Evolutionary conservation across 164 flowering plant genomes (phyloP).

Genomic region (Amborella trichopoda): DNA sequence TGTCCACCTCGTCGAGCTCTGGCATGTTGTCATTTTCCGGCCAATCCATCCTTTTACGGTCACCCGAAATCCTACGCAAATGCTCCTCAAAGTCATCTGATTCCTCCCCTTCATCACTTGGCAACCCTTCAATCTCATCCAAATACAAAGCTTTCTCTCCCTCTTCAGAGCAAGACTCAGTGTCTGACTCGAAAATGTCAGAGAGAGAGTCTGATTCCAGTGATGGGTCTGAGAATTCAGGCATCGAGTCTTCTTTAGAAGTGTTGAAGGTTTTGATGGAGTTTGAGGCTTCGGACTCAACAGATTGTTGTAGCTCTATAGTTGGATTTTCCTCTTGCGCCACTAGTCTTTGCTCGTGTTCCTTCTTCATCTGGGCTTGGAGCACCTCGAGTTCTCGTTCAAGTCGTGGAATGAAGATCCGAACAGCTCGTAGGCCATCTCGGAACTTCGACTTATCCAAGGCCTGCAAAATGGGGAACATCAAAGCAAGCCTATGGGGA

Average conservation of each 20-base stretch:
- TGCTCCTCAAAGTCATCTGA: conserved; percentile 70
- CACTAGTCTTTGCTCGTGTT: conserved; percentile 12
- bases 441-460: conserved; percentile 75
- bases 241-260: neutral
- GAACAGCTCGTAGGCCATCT: conserved; percentile 72
- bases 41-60: conserved; percentile 21
- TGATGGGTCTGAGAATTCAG: neutral
- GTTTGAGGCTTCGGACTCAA: conserved; percentile 52
- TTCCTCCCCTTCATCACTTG: conserved; percentile 15
- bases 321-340: conserved; percentile 5
- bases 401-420: conserved; percentile 66
- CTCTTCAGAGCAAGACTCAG: conserved; percentile 34
- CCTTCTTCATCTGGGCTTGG: conserved; percentile 26
- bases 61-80: conserved; percentile 39
- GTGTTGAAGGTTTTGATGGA: neutral
- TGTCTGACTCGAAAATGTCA: conserved; percentile 84
- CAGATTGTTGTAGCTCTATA: neutral
- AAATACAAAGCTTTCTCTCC: conserved; percentile 31
- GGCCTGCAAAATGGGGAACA: conserved; percentile 40
- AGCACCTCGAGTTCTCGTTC: conserved; percentile 71
- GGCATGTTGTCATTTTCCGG: conserved; percentile 16
- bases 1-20: conserved; percentile 79
- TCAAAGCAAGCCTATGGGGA: too few species aligned
- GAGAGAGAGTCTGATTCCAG: conserved; percentile 20
- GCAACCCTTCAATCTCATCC: conserved; percentile 60